A percentile compares a stretch with the other conserved stretches of the same genome.
Conservation (phyloP, 2,329 filamentous ascomycete species). For the Colletotrichum sp. region DNA sequence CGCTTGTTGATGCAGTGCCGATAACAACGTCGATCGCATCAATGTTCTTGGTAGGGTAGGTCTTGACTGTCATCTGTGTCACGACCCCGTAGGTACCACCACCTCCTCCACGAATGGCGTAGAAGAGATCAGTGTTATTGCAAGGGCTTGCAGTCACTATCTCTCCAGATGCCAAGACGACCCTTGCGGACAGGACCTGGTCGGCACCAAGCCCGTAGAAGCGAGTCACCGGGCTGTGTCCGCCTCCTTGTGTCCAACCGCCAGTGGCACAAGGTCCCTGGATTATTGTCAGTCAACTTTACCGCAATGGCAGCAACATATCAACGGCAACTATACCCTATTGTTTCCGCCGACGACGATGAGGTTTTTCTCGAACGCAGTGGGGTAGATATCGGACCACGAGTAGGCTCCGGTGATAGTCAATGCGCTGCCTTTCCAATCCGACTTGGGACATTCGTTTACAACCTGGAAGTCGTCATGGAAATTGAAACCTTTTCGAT, state of each 20-base stretch:
- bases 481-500: slow-evolving; percentile 38
- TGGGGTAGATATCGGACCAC: slow-evolving; percentile 44
- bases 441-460: neutral
- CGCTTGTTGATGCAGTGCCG: slow-evolving; percentile 2
- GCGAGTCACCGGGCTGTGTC: slow-evolving; percentile 51
- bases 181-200: slow-evolving; percentile 30
- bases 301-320: neutral
- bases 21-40: slow-evolving; percentile 50
- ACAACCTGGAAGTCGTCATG: slow-evolving; percentile 37
- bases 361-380: slow-evolving; percentile 31
- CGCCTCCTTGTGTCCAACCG: slow-evolving; percentile 61
- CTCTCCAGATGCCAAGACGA: slow-evolving; percentile 32
- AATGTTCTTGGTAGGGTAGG: slow-evolving; percentile 34
- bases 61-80: slow-evolving; percentile 24
- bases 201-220: slow-evolving; percentile 37
- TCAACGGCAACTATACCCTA: neutral
- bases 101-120: slow-evolving; percentile 31
- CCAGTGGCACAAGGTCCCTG: slow-evolving; percentile 40
- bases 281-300: slow-evolving; percentile 25
- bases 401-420: slow-evolving; percentile 35
- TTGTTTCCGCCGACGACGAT: slow-evolving; percentile 14
- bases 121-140: slow-evolving; percentile 31
- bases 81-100: slow-evolving; percentile 36
- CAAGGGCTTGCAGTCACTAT: slow-evolving; percentile 25
- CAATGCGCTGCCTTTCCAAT: slow-evolving; percentile 44